A percentile compares a stretch with the other conserved stretches of the same genome.
Conservation (phyloP, 805 yeast species). For the Candida parachauliodes region DNA sequence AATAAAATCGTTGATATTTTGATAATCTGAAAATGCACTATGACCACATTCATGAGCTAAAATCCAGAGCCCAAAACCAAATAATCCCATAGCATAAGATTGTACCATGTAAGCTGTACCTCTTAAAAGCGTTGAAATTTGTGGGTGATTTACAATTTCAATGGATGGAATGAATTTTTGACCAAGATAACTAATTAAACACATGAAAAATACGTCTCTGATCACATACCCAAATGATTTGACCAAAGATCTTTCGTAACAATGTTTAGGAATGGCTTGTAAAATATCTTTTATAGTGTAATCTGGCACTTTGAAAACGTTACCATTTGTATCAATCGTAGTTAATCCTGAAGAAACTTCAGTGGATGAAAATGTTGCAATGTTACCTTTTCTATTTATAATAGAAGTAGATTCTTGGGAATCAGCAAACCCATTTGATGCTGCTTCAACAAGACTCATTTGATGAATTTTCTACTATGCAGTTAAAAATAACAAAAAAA, state of each 20-base stretch:
- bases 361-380: constrained; percentile 10
- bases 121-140: constrained; percentile 44
- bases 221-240: constrained; percentile 50
- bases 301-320: constrained; percentile 58
- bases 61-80: constrained; percentile 60
- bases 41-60: constrained; percentile 67
- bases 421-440: constrained; percentile 5
- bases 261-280: constrained; percentile 56
- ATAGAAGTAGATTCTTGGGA: background rate
- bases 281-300: constrained; percentile 56
- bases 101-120: constrained; percentile 58
- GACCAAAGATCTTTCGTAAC: constrained; percentile 51
- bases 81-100: constrained; percentile 47
- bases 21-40: constrained; percentile 56
- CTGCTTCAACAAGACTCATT: constrained; percentile 9
- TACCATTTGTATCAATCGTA: constrained; percentile 53
- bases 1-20: constrained; percentile 48
- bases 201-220: constrained; percentile 49
- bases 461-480: too few species aligned
- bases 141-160: constrained; percentile 13
- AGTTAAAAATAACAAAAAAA: background rate
- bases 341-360: constrained; percentile 14
- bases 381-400: constrained; percentile 12
- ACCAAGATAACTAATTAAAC: constrained; percentile 40
- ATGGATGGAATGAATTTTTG: constrained; percentile 47